Evolutionary conservation across 305 asterid genomes (phyloP), one percentile per base, ranked within the genome.

Genomic region (Fraxinus dipetala): DNA sequence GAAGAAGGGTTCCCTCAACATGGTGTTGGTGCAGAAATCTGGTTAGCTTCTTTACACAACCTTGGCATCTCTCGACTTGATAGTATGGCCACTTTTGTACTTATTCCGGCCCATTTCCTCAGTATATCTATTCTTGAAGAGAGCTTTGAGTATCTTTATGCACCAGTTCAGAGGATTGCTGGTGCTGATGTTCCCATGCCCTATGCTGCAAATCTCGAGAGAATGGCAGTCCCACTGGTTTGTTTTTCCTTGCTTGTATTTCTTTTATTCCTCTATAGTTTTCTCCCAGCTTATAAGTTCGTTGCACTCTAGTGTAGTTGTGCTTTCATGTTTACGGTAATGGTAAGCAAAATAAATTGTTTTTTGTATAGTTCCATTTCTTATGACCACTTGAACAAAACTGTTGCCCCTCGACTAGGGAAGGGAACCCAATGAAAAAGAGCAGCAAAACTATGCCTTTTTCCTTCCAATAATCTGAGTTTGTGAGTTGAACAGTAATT

Each of bases 1-100:
- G 91, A 88, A 83, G 91, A 87, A 82, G 90, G 89, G 31, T 87
- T 88, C 80, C 89, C 90, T n/a, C 91, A 88, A 82, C 91, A 88
- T 20, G 90, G 91, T 76, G 90, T 88, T 78, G 90, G 90, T 11
- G 91, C 91, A 40, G 91, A 88, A 85, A 88, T 88, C 80, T 85
- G 91, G 90, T 88, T 32, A 54, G 76, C 48, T 56, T 73, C 38
- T 77, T 80, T 78, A 14, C 31, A 30, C 77, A 35, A 51, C 59
- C 59, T 48, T 3, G 18, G 59, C 4, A 13, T 6, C 59, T 48
- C 5, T 48, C 59, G 5, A 48, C 45, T 38, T 38, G 45, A 38
- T 38, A 38, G 54, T 63, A 13, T 45, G 16, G 5, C 35, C 6
- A 26, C 51, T 14, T 18, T 26, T 51, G 59, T 51, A 40, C 7